Evolutionary conservation across 2,329 filamentous ascomycete species (phyloP).

Genomic region (Colletotrichum musae): DNA sequence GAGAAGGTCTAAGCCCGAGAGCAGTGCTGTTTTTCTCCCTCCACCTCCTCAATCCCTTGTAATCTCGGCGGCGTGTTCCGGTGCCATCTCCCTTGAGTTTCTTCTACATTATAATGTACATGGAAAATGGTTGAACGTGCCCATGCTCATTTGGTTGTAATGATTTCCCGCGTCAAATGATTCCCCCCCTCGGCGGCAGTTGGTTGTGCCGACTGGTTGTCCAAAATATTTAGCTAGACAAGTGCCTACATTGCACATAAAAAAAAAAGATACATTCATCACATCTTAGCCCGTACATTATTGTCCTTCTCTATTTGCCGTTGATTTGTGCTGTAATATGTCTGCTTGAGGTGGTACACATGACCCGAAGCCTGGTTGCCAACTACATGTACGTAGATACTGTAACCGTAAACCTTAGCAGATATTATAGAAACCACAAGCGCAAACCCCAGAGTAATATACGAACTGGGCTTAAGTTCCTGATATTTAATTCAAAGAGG

Average conservation of each 20-base stretch:
- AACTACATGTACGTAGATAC: too few relatives aligned
- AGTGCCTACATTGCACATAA: conserved; percentile 34
- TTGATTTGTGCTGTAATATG: too few relatives aligned
- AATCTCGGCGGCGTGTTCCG: too few relatives aligned
- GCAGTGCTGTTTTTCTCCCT: neutral
- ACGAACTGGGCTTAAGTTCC: too few relatives aligned
- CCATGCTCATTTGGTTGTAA: conserved; percentile 30
- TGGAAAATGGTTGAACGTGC: neutral
- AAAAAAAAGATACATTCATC: conserved; percentile 13
- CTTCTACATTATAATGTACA: too few relatives aligned
- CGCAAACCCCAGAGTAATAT: too few relatives aligned
- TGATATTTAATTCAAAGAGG: too few relatives aligned
- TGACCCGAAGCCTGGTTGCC: too few relatives aligned
- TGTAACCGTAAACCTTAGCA: too few relatives aligned
- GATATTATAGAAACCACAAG: too few relatives aligned
- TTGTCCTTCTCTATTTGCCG: neutral
- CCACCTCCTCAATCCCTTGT: neutral
- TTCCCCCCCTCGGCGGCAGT: conserved; percentile 36
- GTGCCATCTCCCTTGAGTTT: too few relatives aligned
- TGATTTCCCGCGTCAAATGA: conserved; percentile 41
- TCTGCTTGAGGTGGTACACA: too few relatives aligned
- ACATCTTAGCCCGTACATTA: neutral
- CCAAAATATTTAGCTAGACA: conserved; percentile 27
- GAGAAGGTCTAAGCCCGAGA: conserved; percentile 30
- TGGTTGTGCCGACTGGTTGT: conserved; percentile 24